Percentiles rank a stretch among this genome's conserved stretches.
These are phyloP conservation scores for Flaveria brownii DNA, from an alignment of 129 eudicot genomes.

Conservation along the genomic window DNA sequence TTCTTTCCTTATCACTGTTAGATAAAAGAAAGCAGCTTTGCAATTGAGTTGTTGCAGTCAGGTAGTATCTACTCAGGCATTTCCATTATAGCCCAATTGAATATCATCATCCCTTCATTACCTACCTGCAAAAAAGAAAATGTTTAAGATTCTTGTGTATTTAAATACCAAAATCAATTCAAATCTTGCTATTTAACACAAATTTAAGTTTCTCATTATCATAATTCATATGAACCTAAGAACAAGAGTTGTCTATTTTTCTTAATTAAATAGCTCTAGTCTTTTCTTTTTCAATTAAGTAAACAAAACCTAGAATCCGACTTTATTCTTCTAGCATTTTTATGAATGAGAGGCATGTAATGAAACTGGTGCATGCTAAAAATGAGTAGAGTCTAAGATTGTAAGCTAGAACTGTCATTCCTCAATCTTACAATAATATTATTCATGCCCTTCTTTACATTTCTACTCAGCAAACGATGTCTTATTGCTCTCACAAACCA, in stretches of 20 bases:
- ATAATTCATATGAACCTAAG: not conserved
- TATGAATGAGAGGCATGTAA: not conserved
- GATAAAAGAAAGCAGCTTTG: not conserved
- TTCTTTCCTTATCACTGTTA: not conserved
- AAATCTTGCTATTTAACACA: not conserved
- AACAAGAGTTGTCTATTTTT: not conserved
- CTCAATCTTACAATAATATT: constrained; percentile 15
- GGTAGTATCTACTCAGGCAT: constrained; percentile 9
- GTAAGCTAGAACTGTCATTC: not conserved
- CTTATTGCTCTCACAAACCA: constrained; percentile 13
- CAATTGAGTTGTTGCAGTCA: not conserved
- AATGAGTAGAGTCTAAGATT: not conserved
- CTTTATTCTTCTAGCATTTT: not conserved
- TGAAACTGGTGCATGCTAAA: not conserved
- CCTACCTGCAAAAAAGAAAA: constrained; percentile 31
- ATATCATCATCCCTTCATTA: constrained; percentile 17
- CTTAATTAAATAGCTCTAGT: not conserved
- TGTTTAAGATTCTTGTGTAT: constrained; percentile 13
- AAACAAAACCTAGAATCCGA: not conserved
- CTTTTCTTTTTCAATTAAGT: not conserved
- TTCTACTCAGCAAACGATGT: not conserved
- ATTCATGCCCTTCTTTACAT: constrained; percentile 8
- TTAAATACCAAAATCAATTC: constrained; percentile 1
- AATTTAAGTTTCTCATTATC: not conserved
- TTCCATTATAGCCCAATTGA: constrained; percentile 13